Evolutionary conservation across 1,284 basidiomycete genomes (phyloP).

Genomic region (Trichosporon coremiiforme): DNA sequence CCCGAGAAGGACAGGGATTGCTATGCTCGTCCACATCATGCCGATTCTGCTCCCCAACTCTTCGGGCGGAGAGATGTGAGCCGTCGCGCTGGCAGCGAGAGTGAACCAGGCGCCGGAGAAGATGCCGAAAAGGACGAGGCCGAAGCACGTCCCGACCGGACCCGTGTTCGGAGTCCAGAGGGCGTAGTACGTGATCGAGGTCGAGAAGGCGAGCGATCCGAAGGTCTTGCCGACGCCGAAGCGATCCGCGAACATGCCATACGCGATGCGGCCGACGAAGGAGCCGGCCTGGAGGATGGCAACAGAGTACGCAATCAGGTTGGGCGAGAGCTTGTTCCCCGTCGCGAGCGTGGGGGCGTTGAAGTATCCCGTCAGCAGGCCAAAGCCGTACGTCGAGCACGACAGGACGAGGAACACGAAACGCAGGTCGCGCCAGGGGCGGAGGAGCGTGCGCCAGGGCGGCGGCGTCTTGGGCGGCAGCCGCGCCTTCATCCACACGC

Average conservation of each 20-base stretch:
- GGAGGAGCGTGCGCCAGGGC: conserved; percentile 26
- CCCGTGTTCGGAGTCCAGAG: conserved; percentile 34
- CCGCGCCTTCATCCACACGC: conserved; percentile 35
- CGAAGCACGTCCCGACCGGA: conserved; percentile 38
- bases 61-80: conserved; percentile 21
- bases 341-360: conserved; percentile 39
- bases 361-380: conserved; percentile 43
- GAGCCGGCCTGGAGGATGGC: conserved; percentile 38
- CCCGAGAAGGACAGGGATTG: conserved; percentile 37
- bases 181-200: conserved; percentile 31
- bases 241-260: conserved; percentile 35
- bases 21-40: conserved; percentile 48
- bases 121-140: conserved; percentile 45
- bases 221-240: conserved; percentile 37
- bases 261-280: conserved; percentile 34
- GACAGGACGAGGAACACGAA: conserved; percentile 41
- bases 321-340: conserved; percentile 22
- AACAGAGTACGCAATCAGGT: conserved; percentile 33
- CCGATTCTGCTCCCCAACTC: conserved; percentile 50
- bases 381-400: conserved; percentile 32
- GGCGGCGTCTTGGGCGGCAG: conserved; percentile 32
- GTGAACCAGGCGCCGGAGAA: conserved; percentile 50
- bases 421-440: conserved; percentile 41
- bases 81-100: conserved; percentile 41
- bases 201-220: conserved; percentile 28